Evolutionary conservation across 768 basidiomycete species (phyloP), one percentile per base, ranked within the genome.

Genomic region (Strobilomyces echinocephalus): DNA sequence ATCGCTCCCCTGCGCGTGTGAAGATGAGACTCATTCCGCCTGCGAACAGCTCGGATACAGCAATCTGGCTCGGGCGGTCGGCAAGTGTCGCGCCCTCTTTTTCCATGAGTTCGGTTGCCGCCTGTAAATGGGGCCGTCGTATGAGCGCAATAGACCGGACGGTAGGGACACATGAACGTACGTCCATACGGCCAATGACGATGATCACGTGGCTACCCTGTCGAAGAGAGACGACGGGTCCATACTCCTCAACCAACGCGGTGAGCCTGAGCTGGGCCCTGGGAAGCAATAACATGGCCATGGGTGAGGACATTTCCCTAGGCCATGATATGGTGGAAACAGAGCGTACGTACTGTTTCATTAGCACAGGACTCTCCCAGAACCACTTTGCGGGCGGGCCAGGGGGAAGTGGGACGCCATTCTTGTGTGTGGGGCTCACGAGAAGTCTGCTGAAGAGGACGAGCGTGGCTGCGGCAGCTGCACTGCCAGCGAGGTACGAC

Each of bases 31-130:
- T 66, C 78, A 82, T 77, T 0, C 77, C 80, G 2, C 76, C 77
- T 0, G 76, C 79, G 0, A 83, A 65, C 0, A 78, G 73, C 42
- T 83, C 80, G 0, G 78, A 78, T 0, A 77, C 81, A 1, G 81
- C 72, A 33, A 84, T 76, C 39, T 67, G 74, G 2, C 62, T 61
- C 8, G 83, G 83, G 40, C 82, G 67, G 58, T 83, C 82, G 0
- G 69, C 76, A 11, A 79, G 67, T 0, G 69, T 60, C 0, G 73
- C 75, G 0, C 82, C 81, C 53, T 80, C 77, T 50, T 79, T 79
- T 63, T 83, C 82, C 80, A 84, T 78, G 51, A 84, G 76, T 5
- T 83, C 79, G 0, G 78, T 69, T 0, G 63, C 83, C 82, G 79
- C 80, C 63, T 82, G 69, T 36, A 36, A 36, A 36, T 1, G 14